These are phyloP conservation scores for Cymbopogon flexuosus DNA, from an alignment of 202 grass and related monocot species.

Conservation along the genomic window DNA sequence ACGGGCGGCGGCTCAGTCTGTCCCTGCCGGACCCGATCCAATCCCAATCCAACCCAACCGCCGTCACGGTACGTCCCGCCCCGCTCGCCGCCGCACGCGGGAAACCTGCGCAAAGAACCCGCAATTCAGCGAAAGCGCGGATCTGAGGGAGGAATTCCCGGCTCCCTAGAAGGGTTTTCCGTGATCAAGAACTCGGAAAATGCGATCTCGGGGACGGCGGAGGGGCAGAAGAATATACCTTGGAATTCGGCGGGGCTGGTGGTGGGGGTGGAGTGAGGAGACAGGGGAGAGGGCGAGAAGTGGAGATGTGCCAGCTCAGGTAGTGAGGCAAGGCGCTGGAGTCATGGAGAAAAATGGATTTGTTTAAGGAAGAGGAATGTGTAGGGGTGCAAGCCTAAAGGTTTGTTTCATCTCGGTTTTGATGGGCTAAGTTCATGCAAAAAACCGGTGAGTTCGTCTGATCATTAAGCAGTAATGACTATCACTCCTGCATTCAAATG, in stretches of 20 bases:
- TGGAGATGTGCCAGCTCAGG: conserved; percentile 32
- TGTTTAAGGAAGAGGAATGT: too few species aligned
- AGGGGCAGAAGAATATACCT: conserved; percentile 22
- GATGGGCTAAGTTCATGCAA: conserved; percentile 19
- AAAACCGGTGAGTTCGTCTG: neutral
- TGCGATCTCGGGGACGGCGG: conserved; percentile 4
- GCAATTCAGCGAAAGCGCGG: conserved; percentile 38
- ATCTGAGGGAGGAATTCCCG: conserved; percentile 35
- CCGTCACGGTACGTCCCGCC: neutral
- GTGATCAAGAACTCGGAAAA: conserved; percentile 18
- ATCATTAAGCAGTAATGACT: neutral
- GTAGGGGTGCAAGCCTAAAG: neutral
- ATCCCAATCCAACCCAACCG: conserved; percentile 8
- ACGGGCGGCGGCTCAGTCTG: neutral
- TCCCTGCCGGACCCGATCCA: neutral
- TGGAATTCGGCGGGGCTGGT: neutral
- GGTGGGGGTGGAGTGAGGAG: neutral
- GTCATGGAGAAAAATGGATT: neutral
- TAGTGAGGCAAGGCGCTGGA: neutral
- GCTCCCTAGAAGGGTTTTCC: neutral
- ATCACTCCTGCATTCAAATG: neutral
- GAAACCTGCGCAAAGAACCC: conserved; percentile 33
- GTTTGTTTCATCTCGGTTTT: conserved; percentile 2
- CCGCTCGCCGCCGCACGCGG: neutral
- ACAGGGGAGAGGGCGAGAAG: neutral